A percentile compares a stretch with the other conserved stretches of the same genome.
Conservation (phyloP, 2,329 filamentous ascomycete species). For the Sordariomycetes sp. region DNA sequence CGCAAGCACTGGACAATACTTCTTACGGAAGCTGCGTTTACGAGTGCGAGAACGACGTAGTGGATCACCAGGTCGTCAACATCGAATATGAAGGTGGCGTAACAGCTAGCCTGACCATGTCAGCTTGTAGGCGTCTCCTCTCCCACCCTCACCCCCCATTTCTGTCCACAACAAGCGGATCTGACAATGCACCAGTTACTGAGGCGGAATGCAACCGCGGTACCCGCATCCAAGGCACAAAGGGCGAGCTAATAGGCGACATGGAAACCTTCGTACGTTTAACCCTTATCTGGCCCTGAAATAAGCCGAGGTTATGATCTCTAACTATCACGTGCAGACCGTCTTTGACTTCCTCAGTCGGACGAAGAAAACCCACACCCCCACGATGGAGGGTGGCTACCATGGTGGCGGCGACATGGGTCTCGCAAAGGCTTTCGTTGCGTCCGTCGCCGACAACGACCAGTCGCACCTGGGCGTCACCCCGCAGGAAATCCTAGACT, state of each 20-base stretch:
- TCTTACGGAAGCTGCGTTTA: slow-evolving; percentile 9
- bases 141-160: too few species aligned
- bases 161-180: neutral
- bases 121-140: slow-evolving; percentile 7
- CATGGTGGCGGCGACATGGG: slow-evolving; percentile 9
- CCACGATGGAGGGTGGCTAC: slow-evolving; percentile 8
- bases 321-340: slow-evolving; percentile 1
- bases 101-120: slow-evolving; percentile 9
- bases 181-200: slow-evolving; percentile 5
- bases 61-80: slow-evolving; percentile 10
- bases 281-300: too few species aligned
- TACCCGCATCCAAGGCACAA: slow-evolving; percentile 10
- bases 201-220: slow-evolving; percentile 9
- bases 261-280: slow-evolving; percentile 9
- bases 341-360: slow-evolving; percentile 9
- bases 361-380: slow-evolving; percentile 6
- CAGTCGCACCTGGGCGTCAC: slow-evolving; percentile 7
- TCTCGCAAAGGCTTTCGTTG: slow-evolving; percentile 8
- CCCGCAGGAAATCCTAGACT: slow-evolving; percentile 7
- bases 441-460: slow-evolving; percentile 4
- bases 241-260: slow-evolving; percentile 9
- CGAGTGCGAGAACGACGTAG: slow-evolving; percentile 9
- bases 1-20: slow-evolving; percentile 7
- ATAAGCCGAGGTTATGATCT: neutral
- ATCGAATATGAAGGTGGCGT: slow-evolving; percentile 8